Evolutionary conservation across 2,329 filamentous ascomycete genomes (phyloP), one percentile per base, ranked within the genome.

Genomic region (Atkinsonella hypoxylon): DNA sequence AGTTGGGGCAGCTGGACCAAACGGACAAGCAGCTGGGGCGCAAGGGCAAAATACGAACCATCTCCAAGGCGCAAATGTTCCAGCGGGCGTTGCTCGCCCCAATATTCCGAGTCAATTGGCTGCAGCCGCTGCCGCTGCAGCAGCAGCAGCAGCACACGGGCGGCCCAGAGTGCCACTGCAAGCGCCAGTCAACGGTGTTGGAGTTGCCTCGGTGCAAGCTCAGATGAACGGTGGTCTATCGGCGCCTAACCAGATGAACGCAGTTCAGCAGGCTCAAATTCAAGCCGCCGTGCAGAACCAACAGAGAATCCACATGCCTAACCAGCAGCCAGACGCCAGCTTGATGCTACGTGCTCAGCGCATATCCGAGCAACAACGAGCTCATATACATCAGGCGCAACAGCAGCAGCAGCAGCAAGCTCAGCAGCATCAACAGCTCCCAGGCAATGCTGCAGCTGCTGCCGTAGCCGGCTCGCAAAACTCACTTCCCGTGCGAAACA

Each of bases 251-350:
- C 76, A 79, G 41, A 77, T 86, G 70, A 80, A 79, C 53, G 77
- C 78, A 44, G 74, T 86, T 22, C 80, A 82, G 38, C 83, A 87
- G 62, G 82, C 84, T 22, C 85, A 85, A 56, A 76, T 88, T 70
- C 82, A 85, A 58, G 52, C 52, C 13, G 74, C 75, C 15, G 57
- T 70, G 57, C 70, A 77, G 54, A 71, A 70, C 6, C 77, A 84
- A 55, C 74, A 79, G 49, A 77, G 83, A 50, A 76, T 87, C 70
- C 76, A 80, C 2, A 64, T 67, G 56, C 63, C 64, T 2, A 66
- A 65, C 36, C 61, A 64, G 40, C 64, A 64, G 39, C 62, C 78
- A 2, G 77, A 82, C 53, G 68, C 77, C 26, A 74, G 73, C 50
- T 65, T 82, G 45, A 73, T 82, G 57, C 70, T 83, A 58, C 82